Percentiles rank a stretch among this genome's conserved stretches.
Conservation (phyloP, 345 rosid species). For the Rhodamnia argentea region DNA sequence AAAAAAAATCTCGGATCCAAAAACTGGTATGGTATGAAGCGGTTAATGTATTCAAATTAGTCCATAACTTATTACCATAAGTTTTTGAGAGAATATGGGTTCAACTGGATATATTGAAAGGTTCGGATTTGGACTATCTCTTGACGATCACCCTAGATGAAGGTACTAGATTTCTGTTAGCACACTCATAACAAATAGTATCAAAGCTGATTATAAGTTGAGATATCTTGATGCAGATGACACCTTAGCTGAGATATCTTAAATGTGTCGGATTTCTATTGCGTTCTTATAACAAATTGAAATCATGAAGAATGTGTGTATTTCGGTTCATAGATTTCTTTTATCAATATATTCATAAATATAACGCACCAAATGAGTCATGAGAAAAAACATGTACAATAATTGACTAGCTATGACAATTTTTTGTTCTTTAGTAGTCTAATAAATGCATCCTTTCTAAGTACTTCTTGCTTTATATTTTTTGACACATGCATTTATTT, state of each 20-base stretch:
- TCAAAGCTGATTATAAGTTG: too few relatives aligned
- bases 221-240: too few relatives aligned
- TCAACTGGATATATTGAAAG: neutral
- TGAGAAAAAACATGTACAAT: neutral
- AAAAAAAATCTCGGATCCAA: neutral
- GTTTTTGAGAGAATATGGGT: neutral
- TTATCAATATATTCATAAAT: neutral
- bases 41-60: neutral
- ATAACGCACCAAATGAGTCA: neutral
- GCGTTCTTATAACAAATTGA: neutral
- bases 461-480: neutral
- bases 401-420: neutral
- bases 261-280: rapidly evolving
- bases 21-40: neutral
- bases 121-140: neutral
- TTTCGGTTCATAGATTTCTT: neutral
- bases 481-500: neutral
- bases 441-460: neutral
- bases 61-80: neutral
- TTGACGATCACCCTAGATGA: neutral
- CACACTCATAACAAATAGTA: too few relatives aligned
- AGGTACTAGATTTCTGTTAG: neutral
- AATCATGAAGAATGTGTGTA: neutral
- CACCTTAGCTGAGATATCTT: too few relatives aligned
- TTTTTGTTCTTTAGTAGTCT: neutral